Conservation (phyloP, 495 filamentous ascomycete genomes). For the Parathielavia appendiculata region DNA sequence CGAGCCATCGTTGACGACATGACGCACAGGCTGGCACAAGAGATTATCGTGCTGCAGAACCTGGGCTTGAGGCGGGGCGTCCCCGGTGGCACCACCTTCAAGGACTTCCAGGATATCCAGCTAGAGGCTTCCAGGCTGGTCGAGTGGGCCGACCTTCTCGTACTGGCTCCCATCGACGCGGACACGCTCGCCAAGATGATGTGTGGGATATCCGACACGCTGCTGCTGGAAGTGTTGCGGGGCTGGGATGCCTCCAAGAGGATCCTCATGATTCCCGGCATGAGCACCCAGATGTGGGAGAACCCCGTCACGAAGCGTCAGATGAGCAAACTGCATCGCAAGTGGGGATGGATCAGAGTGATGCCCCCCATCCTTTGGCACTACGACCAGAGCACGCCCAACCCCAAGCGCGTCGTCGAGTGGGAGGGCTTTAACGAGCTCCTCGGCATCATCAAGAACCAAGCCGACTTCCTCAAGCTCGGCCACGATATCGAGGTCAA, state of each 20-base stretch:
- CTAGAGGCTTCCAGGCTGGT: slow-evolving; percentile 63
- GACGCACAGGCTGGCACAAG: slow-evolving; percentile 47
- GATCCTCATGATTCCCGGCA: slow-evolving; percentile 73
- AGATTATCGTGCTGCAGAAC: slow-evolving; percentile 48
- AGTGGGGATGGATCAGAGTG: slow-evolving; percentile 77
- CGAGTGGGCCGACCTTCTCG: slow-evolving; percentile 81
- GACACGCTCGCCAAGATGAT: slow-evolving; percentile 79
- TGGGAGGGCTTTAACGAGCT: slow-evolving; percentile 67
- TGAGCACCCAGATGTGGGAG: slow-evolving; percentile 79
- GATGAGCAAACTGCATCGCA: slow-evolving; percentile 68
- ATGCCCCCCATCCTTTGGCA: slow-evolving; percentile 68
- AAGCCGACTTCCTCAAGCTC: slow-evolving; percentile 57
- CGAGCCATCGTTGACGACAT: slow-evolving; percentile 52
- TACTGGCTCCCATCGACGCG: slow-evolving; percentile 78
- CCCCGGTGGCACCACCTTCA: slow-evolving; percentile 27
- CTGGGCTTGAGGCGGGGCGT: slow-evolving; percentile 29
- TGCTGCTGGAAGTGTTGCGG: slow-evolving; percentile 67
- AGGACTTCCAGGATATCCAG: slow-evolving; percentile 42
- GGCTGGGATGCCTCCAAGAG: slow-evolving; percentile 82
- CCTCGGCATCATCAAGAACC: slow-evolving; percentile 60
- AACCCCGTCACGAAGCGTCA: slow-evolving; percentile 80
- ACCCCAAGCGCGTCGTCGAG: slow-evolving; percentile 46
- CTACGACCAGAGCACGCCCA: slow-evolving; percentile 49
- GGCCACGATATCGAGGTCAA: slow-evolving; percentile 53
- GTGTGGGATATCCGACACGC: slow-evolving; percentile 66